These are phyloP conservation scores for Pichia eremophila DNA, from an alignment of 805 yeast species.

Conservation along the genomic window DNA sequence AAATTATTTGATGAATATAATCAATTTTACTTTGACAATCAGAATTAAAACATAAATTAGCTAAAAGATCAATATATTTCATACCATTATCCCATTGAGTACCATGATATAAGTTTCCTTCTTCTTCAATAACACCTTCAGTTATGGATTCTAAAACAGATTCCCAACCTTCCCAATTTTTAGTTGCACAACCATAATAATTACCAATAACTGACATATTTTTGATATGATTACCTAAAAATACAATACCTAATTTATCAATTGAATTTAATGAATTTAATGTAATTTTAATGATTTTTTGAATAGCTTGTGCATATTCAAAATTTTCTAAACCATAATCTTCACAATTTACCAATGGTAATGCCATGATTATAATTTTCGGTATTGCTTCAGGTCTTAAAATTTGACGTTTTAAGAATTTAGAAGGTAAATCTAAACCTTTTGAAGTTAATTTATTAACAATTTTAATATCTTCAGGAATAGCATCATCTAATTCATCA, in stretches of 20 bases:
- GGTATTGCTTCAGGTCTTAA: conserved; percentile 31
- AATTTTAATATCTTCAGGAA: conserved; percentile 33
- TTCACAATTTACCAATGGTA: conserved; percentile 17
- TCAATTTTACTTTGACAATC: neutral
- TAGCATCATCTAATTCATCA: conserved; percentile 14
- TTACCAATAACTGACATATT: conserved; percentile 14
- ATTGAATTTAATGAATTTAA: conserved; percentile 11
- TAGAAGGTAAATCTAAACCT: conserved; percentile 34
- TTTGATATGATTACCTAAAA: conserved; percentile 15
- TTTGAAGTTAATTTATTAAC: conserved; percentile 29
- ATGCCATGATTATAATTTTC: conserved; percentile 16
- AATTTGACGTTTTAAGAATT: conserved; percentile 28
- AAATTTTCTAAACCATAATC: conserved; percentile 13
- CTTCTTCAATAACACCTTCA: conserved; percentile 8
- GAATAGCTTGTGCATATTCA: conserved; percentile 14
- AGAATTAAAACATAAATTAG: conserved; percentile 14
- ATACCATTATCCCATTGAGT: conserved; percentile 19
- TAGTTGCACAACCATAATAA: conserved; percentile 23
- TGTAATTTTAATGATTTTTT: conserved; percentile 6
- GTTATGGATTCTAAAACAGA: conserved; percentile 14
- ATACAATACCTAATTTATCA: conserved; percentile 24
- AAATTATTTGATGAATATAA: conserved; percentile 15
- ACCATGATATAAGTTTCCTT: neutral
- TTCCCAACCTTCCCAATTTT: conserved; percentile 25
- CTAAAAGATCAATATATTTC: conserved; percentile 14